A percentile compares a stretch with the other conserved stretches of the same genome.
Evolutionary conservation across 306 rosid genomes (phyloP).

Genomic region (Medicago lupulina): DNA sequence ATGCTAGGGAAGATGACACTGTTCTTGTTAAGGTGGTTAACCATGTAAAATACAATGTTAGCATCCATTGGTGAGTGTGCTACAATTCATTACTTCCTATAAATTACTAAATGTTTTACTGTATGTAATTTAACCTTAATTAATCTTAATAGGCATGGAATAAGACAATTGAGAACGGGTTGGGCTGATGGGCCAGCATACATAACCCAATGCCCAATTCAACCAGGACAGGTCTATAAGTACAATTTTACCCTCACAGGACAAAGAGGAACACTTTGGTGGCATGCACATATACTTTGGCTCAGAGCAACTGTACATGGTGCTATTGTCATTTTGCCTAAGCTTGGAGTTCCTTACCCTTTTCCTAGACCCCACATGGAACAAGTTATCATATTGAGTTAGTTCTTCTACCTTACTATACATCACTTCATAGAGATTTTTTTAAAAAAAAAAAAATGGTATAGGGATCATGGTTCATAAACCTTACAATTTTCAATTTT

Average conservation of each 20-base stretch:
- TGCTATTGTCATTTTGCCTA: conserved; percentile 81
- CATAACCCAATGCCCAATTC: conserved; percentile 92
- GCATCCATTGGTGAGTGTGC: conserved; percentile 79
- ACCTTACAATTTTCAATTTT: conserved; percentile 37
- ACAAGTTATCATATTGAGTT: conserved; percentile 64
- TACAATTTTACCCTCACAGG: conserved; percentile 88
- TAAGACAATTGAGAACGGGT: conserved; percentile 73
- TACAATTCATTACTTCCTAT: neutral
- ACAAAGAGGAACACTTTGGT: conserved; percentile 88
- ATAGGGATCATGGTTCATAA: neutral
- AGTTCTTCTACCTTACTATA: conserved; percentile 17
- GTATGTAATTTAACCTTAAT: neutral
- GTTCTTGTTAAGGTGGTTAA: conserved; percentile 56
- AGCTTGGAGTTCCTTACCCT: conserved; percentile 88
- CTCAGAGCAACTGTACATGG: conserved; percentile 88
- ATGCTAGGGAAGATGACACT: conserved; percentile 63
- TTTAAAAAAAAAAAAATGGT: neutral
- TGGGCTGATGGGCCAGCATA: conserved; percentile 98
- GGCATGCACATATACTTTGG: conserved; percentile 95
- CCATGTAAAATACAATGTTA: conserved; percentile 85
- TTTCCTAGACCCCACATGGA: conserved; percentile 79
- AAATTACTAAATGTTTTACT: neutral
- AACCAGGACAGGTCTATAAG: conserved; percentile 61
- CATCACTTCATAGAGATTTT: neutral
- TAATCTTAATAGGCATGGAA: conserved; percentile 67